Evolutionary conservation across 768 basidiomycete species (phyloP).

Genomic region (Termitomyces heimii): DNA sequence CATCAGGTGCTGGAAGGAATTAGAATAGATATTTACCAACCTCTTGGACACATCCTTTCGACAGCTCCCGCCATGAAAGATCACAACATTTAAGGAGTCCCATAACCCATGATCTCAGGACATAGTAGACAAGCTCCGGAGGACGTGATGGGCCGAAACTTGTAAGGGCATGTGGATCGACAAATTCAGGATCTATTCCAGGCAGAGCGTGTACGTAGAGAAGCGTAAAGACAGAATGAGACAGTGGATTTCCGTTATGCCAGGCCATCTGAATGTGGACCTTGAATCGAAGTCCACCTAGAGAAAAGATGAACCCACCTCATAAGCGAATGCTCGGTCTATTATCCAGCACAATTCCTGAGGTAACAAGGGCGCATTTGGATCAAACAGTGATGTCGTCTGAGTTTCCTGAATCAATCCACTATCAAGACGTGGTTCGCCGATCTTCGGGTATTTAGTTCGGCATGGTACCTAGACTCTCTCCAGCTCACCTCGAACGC

Average conservation of each 20-base stretch:
- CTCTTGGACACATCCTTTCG: conserved; percentile 71
- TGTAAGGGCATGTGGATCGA: conserved; percentile 19
- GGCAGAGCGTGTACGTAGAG: conserved; percentile 63
- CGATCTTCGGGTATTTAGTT: conserved; percentile 51
- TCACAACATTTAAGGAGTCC: conserved; percentile 80
- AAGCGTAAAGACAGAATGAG: conserved; percentile 80
- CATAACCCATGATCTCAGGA: conserved; percentile 61
- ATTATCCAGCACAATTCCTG: conserved; percentile 88
- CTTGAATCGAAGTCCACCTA: neutral
- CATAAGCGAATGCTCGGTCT: conserved; percentile 70
- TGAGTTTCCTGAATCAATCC: conserved; percentile 51
- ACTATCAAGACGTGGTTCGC: conserved; percentile 86
- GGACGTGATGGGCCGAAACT: conserved; percentile 43
- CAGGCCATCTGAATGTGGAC: conserved; percentile 65
- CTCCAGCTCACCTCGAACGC: conserved; percentile 66
- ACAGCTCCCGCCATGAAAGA: conserved; percentile 74
- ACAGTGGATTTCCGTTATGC: conserved; percentile 80
- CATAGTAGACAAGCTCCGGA: conserved; percentile 56
- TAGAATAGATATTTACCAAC: conserved; percentile 38
- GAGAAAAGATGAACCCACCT: conserved; percentile 43
- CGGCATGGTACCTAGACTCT: neutral
- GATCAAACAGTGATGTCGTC: conserved; percentile 49
- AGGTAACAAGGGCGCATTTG: conserved; percentile 55
- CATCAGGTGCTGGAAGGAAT: neutral
- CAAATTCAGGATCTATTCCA: conserved; percentile 53